These are phyloP conservation scores for Cryptosporidium tyzzeri DNA, from an alignment of 169 alveolate genomes.

Conservation along the genomic window DNA sequence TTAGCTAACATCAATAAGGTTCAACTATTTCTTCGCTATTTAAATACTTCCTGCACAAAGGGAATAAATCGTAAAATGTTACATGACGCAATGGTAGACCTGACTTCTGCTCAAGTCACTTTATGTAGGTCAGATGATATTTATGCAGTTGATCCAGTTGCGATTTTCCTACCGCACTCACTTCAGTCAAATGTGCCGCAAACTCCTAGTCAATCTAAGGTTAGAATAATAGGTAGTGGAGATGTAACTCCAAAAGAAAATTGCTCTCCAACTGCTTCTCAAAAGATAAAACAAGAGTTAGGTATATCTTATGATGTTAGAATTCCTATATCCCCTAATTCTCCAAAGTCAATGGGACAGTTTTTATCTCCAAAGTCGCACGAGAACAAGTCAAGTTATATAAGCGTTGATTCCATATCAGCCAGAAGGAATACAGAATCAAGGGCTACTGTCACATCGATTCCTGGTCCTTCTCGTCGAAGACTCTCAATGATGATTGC, in stretches of 20 bases:
- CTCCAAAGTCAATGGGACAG: slow-evolving; percentile 50
- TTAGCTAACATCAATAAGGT: slow-evolving; percentile 67
- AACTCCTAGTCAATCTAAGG: slow-evolving; percentile 55
- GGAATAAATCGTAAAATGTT: slow-evolving; percentile 71
- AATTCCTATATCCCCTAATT: slow-evolving; percentile 41
- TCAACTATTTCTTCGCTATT: slow-evolving; percentile 57
- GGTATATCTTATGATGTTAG: slow-evolving; percentile 28
- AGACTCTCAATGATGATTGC: slow-evolving; percentile 77
- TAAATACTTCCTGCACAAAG: slow-evolving; percentile 46
- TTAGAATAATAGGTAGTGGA: slow-evolving; percentile 1
- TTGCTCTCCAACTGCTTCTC: slow-evolving; percentile 17
- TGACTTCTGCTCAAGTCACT: slow-evolving; percentile 68
- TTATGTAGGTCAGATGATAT: slow-evolving; percentile 68
- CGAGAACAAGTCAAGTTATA: slow-evolving; percentile 10
- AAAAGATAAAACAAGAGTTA: slow-evolving; percentile 21
- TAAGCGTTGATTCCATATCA: not conserved
- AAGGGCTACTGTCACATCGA: slow-evolving; percentile 14
- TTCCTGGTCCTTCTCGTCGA: slow-evolving; percentile 77
- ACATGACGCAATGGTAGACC: slow-evolving; percentile 69
- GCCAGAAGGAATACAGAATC: slow-evolving; percentile 71
- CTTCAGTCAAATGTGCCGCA: slow-evolving; percentile 50
- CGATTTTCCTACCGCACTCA: slow-evolving; percentile 55
- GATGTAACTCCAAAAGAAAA: slow-evolving; percentile 39
- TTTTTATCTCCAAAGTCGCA: slow-evolving; percentile 54
- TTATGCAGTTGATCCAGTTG: slow-evolving; percentile 74